These are phyloP conservation scores for Suhomyces xylopsoci DNA, from an alignment of 805 yeast species.

Conservation along the genomic window DNA sequence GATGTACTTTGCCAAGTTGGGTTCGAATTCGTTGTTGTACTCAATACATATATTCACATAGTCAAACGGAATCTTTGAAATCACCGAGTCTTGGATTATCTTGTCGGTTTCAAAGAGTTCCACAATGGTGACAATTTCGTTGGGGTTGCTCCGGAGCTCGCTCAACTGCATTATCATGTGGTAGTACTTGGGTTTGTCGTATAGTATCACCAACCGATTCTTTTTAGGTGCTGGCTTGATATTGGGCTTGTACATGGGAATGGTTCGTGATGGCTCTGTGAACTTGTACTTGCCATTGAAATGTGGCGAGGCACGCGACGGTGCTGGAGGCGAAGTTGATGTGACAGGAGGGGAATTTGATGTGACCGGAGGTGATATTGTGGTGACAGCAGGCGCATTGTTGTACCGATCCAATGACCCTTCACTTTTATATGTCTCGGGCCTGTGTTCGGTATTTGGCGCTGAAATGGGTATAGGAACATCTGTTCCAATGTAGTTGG, in stretches of 20 bases:
- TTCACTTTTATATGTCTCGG: background rate
- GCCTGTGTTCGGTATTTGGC: background rate
- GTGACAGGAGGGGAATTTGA: background rate
- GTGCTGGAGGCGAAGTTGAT: background rate
- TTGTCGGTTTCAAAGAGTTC: conserved; percentile 16
- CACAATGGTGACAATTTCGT: conserved; percentile 18
- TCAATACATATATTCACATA: conserved; percentile 30
- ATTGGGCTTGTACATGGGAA: background rate
- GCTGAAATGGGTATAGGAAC: background rate
- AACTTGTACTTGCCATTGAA: background rate
- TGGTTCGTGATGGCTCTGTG: background rate
- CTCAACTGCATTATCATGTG: conserved; percentile 25
- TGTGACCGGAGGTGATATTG: background rate
- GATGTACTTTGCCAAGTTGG: conserved; percentile 17
- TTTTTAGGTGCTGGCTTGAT: conserved; percentile 4
- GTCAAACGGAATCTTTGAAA: conserved; percentile 16
- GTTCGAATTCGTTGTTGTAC: conserved; percentile 28
- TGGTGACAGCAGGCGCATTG: background rate
- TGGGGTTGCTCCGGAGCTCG: conserved; percentile 17
- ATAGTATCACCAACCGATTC: conserved; percentile 17
- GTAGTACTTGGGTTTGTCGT: conserved; percentile 27
- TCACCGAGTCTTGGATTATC: conserved; percentile 8
- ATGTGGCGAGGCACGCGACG: background rate
- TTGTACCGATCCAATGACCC: too few species aligned
- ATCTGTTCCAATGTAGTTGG: background rate